Conservation (phyloP, 345 rosid genomes). For the Theobroma cacao region DNA sequence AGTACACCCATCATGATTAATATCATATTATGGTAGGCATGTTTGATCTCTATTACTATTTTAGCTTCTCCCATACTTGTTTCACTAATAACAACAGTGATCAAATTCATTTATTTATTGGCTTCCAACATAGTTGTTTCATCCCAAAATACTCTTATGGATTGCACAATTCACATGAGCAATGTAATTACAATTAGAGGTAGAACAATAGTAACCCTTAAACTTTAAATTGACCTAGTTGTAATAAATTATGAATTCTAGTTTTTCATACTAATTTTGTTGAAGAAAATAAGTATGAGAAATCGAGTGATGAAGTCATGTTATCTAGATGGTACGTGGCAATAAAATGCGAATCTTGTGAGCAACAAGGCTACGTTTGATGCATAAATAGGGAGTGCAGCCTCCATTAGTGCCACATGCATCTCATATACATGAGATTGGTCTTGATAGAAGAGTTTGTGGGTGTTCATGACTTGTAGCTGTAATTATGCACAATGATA, state of each 20-base stretch:
- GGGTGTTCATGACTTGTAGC: neutral
- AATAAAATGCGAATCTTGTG: conserved; percentile 5
- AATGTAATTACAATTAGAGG: neutral
- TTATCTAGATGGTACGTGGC: neutral
- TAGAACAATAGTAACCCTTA: conserved; percentile 15
- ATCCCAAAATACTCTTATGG: conserved; percentile 13
- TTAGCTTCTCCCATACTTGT: neutral
- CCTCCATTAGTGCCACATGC: conserved; percentile 14
- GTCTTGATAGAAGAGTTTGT: neutral
- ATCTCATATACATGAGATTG: conserved; percentile 14
- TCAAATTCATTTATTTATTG: neutral
- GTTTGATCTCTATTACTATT: conserved; percentile 7
- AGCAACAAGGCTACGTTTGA: neutral
- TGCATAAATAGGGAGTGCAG: conserved; percentile 5
- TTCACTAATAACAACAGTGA: neutral
- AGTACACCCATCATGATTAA: too few relatives aligned
- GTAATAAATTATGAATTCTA: conserved; percentile 11
- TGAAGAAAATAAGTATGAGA: neutral
- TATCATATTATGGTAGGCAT: conserved; percentile 20
- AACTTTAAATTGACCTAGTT: neutral
- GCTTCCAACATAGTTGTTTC: too few relatives aligned
- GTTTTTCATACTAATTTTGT: neutral
- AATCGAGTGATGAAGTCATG: neutral
- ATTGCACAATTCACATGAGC: conserved; percentile 22
- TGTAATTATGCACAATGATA: too few relatives aligned